A percentile compares a stretch with the other conserved stretches of the same genome.
These are phyloP conservation scores for Selenicereus undatus DNA, from an alignment of 148 eudicot genomes.

Conservation along the genomic window DNA sequence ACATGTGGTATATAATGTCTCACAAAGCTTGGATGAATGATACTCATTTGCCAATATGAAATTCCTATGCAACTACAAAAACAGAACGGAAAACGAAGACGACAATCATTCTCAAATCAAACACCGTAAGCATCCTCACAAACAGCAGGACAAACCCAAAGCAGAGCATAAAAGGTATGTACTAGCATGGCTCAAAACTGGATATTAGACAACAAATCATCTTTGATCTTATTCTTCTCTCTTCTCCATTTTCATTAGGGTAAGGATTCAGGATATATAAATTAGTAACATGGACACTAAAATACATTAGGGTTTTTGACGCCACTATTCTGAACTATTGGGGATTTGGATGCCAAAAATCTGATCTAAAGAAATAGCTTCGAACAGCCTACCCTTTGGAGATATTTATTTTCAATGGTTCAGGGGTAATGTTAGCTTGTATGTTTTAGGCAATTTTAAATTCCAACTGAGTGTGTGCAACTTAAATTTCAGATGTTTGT, in stretches of 20 bases:
- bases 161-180: not conserved
- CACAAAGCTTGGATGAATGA: conserved; percentile 85
- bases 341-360: too few species aligned
- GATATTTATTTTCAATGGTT: too few species aligned
- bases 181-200: not conserved
- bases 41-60: conserved; percentile 71
- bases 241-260: not conserved
- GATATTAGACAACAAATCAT: not conserved
- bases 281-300: not conserved
- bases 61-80: conserved; percentile 64
- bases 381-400: too few species aligned
- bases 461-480: too few species aligned
- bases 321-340: too few species aligned
- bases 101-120: not conserved
- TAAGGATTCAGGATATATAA: not conserved
- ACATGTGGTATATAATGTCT: conserved; percentile 65
- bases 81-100: not conserved
- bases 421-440: too few species aligned
- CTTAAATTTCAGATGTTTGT: too few species aligned
- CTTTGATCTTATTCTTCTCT: not conserved
- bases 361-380: too few species aligned
- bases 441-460: too few species aligned
- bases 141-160: not conserved
- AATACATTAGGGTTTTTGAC: too few species aligned
- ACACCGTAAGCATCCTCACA: not conserved